Evolutionary conservation across 306 rosid species (phyloP).

Genomic region (Prunus campanulata): DNA sequence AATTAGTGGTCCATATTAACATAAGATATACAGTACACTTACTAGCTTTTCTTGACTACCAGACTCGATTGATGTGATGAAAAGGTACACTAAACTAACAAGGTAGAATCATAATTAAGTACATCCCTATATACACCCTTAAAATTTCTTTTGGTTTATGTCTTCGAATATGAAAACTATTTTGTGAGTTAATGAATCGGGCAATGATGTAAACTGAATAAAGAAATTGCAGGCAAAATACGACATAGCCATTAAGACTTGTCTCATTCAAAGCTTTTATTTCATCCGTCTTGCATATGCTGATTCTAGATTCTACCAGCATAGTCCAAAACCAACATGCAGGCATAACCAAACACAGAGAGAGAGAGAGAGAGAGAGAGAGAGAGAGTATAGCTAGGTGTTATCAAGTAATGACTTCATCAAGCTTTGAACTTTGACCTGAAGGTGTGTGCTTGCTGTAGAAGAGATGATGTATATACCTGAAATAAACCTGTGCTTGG

Average conservation of each 20-base stretch:
- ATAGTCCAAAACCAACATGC: constrained; percentile 4
- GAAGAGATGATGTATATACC: constrained; percentile 7
- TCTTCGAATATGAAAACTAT: background rate
- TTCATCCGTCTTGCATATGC: background rate
- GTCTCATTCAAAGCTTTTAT: background rate
- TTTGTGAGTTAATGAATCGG: no score
- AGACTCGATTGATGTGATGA: background rate
- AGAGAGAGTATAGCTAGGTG: background rate
- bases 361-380: background rate
- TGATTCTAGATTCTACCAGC: background rate
- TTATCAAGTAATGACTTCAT: background rate
- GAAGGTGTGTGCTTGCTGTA: no score
- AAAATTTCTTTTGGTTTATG: background rate
- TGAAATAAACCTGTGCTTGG: constrained; percentile 10
- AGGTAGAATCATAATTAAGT: no score
- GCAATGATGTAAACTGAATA: background rate
- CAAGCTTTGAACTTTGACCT: background rate
- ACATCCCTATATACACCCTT: background rate
- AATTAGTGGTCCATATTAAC: background rate
- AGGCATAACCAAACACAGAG: background rate
- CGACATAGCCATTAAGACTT: background rate
- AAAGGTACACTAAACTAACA: background rate
- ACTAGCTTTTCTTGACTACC: background rate
- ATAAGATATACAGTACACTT: background rate
- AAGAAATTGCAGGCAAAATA: no score